A percentile compares a stretch with the other conserved stretches of the same genome.
phyloP scores from a whole-genome alignment of 192 early-diverging fungal species.

The Dissophora ornata region DNA sequence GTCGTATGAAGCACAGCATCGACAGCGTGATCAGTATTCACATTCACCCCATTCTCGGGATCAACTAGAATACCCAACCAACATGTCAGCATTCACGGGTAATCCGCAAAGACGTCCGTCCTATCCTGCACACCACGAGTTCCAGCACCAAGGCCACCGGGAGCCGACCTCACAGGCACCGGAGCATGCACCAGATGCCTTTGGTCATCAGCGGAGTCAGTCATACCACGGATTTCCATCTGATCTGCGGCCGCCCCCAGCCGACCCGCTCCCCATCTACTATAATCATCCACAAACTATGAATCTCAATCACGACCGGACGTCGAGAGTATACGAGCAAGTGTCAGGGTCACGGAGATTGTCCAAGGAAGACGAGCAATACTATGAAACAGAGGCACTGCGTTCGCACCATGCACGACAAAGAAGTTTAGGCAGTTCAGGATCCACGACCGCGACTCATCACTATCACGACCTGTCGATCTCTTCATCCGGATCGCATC shows the following conservation, averaged over 20 bases:
- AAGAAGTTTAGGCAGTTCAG: no score
- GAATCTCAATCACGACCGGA: not conserved
- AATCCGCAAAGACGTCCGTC: not conserved
- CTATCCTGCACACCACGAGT: slow-evolving; percentile 1
- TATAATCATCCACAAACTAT: slow-evolving; percentile 18
- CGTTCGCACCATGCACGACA: no score
- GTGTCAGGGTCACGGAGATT: no score
- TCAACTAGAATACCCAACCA: not conserved
- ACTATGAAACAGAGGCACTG: no score
- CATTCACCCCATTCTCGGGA: not conserved
- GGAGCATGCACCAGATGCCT: slow-evolving; percentile 2
- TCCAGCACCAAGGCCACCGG: slow-evolving; percentile 1
- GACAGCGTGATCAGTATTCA: slow-evolving; percentile 1
- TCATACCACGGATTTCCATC: slow-evolving; percentile 10
- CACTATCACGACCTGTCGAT: no score
- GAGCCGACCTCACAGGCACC: not conserved
- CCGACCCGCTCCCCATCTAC: slow-evolving; percentile 18
- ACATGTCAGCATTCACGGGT: slow-evolving; percentile 6
- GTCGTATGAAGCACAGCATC: not conserved
- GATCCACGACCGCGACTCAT: no score
- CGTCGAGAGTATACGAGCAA: no score
- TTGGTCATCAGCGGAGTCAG: slow-evolving; percentile 18
- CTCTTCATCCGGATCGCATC: not conserved
- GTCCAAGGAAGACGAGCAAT: no score
- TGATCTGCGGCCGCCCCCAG: not conserved